Base-by-base conservation (phyloP, 768 basidiomycete genomes). In the Suillus tomentosus region DNA sequence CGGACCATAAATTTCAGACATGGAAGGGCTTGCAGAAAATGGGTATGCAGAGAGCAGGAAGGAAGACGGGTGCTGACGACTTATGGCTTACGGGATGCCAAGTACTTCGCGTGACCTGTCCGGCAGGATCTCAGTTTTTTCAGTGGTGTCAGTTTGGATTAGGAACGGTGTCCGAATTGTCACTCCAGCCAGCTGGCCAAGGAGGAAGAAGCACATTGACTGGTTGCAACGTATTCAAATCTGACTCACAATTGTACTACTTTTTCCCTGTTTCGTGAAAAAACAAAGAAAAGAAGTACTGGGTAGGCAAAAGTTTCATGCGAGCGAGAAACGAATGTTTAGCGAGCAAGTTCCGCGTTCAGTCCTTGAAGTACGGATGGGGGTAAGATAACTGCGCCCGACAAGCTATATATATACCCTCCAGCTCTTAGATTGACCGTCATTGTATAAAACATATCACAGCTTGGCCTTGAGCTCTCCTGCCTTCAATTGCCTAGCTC, bases 401-500 rank as follows among this genome's bases (percentile, higher is more conserved):
- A 27, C 15, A 15, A 51, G 27, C 27, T 31, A 57, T 24, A 17
- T 15, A 56, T 22, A 56, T 51, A 51, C 14, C 13, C 5, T 45
- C n/a, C n/a, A 11, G n/a, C n/a, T 51, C 15, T 24, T 22, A 56
- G 13, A 50, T 24, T 24, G 14, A 50, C 17, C 27, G 8, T 7
- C 27, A 19, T 53, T 31, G 31, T 10, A 34, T 17, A 24, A 13
- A 15, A 57, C 9, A 27, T 6, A 58, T 58, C 39, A 58, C 17
- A 58, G 10, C 24, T 58, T 58, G 9, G 39, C 56, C 39, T 58
- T 58, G 24, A 27, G 22, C 15, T 14, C 24, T 27, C 39, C 22
- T 58, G 56, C 39, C 17, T n/a, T 58, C 17, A 58, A 58, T 40
- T 71, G 69, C 61, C 77, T 81, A 6, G 84, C 85, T 24, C 79